phyloP scores from a whole-genome alignment of 148 eudicot genomes.

The Rhododendron ferrugineum region DNA sequence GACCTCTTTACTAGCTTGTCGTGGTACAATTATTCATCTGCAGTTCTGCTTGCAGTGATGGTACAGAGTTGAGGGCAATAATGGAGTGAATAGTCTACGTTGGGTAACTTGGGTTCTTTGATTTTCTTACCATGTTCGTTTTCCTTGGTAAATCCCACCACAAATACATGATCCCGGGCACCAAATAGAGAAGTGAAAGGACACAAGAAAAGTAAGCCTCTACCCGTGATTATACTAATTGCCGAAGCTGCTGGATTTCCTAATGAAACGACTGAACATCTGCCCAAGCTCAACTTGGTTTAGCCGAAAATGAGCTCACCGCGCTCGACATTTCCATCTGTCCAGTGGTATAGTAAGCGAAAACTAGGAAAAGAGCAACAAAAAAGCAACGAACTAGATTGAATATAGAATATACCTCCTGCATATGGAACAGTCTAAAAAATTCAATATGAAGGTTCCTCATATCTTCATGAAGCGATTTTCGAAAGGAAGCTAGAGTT shows the following conservation, averaged over 20 bases:
- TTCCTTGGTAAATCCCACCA: too few relatives aligned
- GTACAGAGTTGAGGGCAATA: background rate
- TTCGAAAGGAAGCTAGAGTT: slow-evolving; percentile 84
- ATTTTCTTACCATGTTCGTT: too few relatives aligned
- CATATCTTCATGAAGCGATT: slow-evolving; percentile 84
- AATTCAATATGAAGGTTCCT: slow-evolving; percentile 92
- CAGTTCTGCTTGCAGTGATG: too few relatives aligned
- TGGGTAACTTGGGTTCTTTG: too few relatives aligned
- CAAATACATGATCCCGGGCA: too few relatives aligned
- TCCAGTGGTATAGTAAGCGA: background rate
- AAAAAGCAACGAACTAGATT: background rate
- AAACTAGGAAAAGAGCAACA: background rate
- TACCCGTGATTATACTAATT: slow-evolving; percentile 35
- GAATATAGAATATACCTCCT: slow-evolving; percentile 52
- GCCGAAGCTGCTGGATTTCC: slow-evolving; percentile 74
- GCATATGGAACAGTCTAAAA: slow-evolving; percentile 85
- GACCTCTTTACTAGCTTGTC: background rate
- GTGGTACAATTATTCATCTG: background rate
- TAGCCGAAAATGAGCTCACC: slow-evolving; percentile 52
- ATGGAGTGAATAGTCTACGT: too few relatives aligned
- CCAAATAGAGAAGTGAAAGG: background rate
- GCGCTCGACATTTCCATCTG: slow-evolving; percentile 68
- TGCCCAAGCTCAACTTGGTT: slow-evolving; percentile 67
- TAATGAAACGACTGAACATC: slow-evolving; percentile 58
- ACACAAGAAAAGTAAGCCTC: background rate